These are phyloP conservation scores for Rostrohypoxylon terebratum DNA, from an alignment of 495 filamentous ascomycete species.

Conservation along the genomic window DNA sequence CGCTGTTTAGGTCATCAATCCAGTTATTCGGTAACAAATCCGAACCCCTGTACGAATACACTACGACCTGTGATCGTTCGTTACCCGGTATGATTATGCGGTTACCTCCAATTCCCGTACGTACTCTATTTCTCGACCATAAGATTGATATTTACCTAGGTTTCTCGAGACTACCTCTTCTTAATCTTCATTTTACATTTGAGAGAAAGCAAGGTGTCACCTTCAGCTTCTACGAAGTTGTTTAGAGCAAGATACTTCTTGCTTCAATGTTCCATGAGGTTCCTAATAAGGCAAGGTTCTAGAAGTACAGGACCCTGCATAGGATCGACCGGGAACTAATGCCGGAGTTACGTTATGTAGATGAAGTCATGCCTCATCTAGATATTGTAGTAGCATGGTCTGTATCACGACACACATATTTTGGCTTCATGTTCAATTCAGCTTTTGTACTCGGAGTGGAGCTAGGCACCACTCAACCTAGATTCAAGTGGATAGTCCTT, in stretches of 20 bases:
- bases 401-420: not conserved
- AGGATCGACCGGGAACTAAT: constrained; percentile 14
- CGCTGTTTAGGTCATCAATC: not conserved
- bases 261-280: not conserved
- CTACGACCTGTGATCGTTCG: not conserved
- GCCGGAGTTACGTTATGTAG: not conserved
- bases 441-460: constrained; percentile 23
- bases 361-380: not conserved
- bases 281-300: constrained; percentile 22
- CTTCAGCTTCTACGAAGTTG: not conserved
- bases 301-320: constrained; percentile 34
- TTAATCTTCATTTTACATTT: not conserved
- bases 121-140: not conserved
- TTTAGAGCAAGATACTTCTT: not conserved
- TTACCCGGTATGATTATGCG: not conserved
- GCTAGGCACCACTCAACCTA: not conserved
- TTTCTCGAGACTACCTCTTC: not conserved
- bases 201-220: not conserved
- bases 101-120: not conserved
- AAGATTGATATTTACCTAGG: not conserved
- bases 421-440: not conserved
- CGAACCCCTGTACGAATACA: not conserved
- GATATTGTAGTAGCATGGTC: not conserved
- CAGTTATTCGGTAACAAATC: constrained; percentile 1
- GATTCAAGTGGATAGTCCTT: not conserved